phyloP scores from a whole-genome alignment of 208 protist genomes.

The Leishmania amazonensis region DNA sequence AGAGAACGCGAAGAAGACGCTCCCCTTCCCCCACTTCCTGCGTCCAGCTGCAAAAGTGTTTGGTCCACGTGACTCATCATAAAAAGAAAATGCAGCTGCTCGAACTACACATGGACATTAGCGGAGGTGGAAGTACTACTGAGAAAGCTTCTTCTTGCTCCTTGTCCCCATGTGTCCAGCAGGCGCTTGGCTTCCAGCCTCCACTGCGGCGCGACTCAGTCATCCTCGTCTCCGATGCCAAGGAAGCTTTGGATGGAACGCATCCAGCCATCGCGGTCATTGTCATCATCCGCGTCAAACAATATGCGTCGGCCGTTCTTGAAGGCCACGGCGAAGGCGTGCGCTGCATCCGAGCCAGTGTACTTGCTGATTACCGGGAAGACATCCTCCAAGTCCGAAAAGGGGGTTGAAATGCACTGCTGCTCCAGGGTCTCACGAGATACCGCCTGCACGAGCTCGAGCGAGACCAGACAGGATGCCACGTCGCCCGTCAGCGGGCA shows the following conservation, averaged over 20 bases:
- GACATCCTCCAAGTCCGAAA: constrained; percentile 71
- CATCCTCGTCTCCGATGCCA: constrained; percentile 64
- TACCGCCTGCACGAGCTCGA: constrained; percentile 65
- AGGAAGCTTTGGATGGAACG: constrained; percentile 73
- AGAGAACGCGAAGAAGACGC: not conserved
- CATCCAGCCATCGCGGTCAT: constrained; percentile 74
- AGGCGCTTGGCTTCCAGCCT: not conserved
- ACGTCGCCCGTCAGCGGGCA: constrained; percentile 36
- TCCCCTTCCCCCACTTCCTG: not conserved
- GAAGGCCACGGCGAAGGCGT: constrained; percentile 81
- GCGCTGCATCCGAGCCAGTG: constrained; percentile 57
- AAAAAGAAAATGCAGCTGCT: not conserved
- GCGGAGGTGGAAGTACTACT: not conserved
- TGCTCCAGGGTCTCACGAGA: constrained; percentile 72
- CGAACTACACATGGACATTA: not conserved
- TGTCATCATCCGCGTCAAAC: constrained; percentile 55
- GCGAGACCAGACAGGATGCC: constrained; percentile 51
- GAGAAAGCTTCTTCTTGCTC: not conserved
- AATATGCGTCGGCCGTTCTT: constrained; percentile 71
- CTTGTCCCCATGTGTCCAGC: too few relatives aligned
- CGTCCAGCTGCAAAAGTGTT: not conserved
- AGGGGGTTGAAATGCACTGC: constrained; percentile 75
- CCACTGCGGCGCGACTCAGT: constrained; percentile 18
- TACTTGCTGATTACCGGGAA: constrained; percentile 79
- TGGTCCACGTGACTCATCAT: not conserved